Conservation (phyloP, 805 yeast genomes). For the Groenewaldozyma tartarivorans region DNA sequence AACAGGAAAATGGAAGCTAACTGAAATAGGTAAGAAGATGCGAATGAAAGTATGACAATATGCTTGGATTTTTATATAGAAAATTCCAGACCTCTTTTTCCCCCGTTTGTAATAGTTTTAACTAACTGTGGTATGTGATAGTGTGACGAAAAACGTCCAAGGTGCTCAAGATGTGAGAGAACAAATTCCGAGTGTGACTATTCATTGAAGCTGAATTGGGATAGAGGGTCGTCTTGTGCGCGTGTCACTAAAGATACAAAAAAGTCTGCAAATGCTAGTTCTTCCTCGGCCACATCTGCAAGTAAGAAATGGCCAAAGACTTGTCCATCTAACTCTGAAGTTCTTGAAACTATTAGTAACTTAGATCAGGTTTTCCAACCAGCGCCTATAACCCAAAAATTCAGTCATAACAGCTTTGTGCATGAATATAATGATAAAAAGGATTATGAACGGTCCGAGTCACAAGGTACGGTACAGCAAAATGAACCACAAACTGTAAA, state of each 20-base stretch:
- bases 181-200: conserved; percentile 47
- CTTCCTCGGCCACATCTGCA: too few species aligned
- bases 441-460: too few species aligned
- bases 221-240: conserved; percentile 51
- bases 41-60: conserved; percentile 14
- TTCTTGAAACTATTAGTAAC: conserved; percentile 8
- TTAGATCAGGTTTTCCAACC: conserved; percentile 11
- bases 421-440: conserved; percentile 7
- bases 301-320: conserved; percentile 1
- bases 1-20: background rate
- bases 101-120: too few species aligned
- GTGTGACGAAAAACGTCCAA: conserved; percentile 61
- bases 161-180: conserved; percentile 47
- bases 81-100: too few species aligned
- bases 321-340: conserved; percentile 7
- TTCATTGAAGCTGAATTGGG: conserved; percentile 57
- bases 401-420: conserved; percentile 5
- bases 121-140: too few species aligned
- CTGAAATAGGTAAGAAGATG: conserved; percentile 15
- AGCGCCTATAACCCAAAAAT: conserved; percentile 8
- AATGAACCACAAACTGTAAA: too few species aligned
- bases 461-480: too few species aligned
- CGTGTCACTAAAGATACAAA: background rate
- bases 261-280: background rate
- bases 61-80: too few species aligned